phyloP scores from a whole-genome alignment of 176 grass and related monocot genomes.

The Hsuehochloa calcarea region DNA sequence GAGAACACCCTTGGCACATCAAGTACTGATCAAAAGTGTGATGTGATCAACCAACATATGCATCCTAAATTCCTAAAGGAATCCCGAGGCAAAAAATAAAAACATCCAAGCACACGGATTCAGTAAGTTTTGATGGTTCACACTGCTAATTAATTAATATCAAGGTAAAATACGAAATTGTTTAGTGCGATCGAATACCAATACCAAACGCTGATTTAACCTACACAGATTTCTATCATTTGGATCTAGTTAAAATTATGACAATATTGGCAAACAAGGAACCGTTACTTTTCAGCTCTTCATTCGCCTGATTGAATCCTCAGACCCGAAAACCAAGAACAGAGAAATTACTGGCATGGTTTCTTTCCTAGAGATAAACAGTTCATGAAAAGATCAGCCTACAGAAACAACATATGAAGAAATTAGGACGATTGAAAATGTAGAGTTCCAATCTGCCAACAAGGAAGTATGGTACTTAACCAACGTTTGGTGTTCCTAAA shows the following conservation, averaged over 20 bases:
- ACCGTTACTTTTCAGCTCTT: not conserved
- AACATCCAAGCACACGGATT: not conserved
- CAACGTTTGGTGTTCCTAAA: not conserved
- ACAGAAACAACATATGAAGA: not conserved
- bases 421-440: not conserved
- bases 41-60: not conserved
- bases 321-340: not conserved
- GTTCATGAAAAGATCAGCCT: not conserved
- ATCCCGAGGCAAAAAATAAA: not conserved
- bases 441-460: not conserved
- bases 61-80: not conserved
- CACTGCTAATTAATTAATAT: not conserved
- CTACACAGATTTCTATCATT: not conserved
- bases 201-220: not conserved
- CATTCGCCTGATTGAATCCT: not conserved
- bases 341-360: not conserved
- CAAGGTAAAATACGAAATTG: not conserved
- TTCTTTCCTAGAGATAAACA: not conserved
- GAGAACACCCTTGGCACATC: not conserved
- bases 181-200: not conserved
- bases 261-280: not conserved
- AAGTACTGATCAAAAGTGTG: not conserved
- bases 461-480: not conserved
- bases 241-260: not conserved
- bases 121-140: not conserved